Evolutionary conservation across 306 rosid species (phyloP).

Genomic region (Vigna unguiculata): DNA sequence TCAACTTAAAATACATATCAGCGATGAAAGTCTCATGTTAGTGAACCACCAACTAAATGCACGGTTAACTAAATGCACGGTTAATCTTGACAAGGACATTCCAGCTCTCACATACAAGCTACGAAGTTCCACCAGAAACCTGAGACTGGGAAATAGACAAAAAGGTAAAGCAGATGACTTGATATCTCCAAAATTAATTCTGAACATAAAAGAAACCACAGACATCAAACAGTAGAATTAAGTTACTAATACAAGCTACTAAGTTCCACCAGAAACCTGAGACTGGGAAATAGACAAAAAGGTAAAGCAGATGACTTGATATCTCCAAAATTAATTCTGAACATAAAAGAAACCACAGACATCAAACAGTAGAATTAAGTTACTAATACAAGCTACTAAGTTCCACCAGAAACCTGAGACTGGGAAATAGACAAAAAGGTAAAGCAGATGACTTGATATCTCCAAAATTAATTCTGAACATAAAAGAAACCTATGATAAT

Average conservation of each 20-base stretch:
- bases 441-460: constrained; percentile 35
- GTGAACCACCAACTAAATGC: constrained; percentile 28
- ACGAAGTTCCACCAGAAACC: too few species aligned
- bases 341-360: too few species aligned
- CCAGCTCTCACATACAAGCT: too few species aligned
- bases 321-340: too few species aligned
- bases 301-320: too few species aligned
- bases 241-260: too few species aligned
- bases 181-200: too few species aligned
- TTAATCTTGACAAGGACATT: constrained; percentile 10
- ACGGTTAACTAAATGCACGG: constrained; percentile 2
- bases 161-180: too few species aligned
- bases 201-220: too few species aligned
- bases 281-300: too few species aligned
- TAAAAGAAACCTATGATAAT: background rate
- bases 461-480: constrained; percentile 22
- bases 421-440: constrained; percentile 20
- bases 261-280: too few species aligned
- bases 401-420: constrained; percentile 30
- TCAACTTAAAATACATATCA: constrained; percentile 25
- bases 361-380: constrained; percentile 14
- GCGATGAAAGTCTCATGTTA: constrained; percentile 8
- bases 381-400: constrained; percentile 31
- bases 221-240: background rate
- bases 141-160: too few species aligned